These are phyloP conservation scores for Casuarina glauca DNA, from an alignment of 306 rosid species.

Conservation along the genomic window DNA sequence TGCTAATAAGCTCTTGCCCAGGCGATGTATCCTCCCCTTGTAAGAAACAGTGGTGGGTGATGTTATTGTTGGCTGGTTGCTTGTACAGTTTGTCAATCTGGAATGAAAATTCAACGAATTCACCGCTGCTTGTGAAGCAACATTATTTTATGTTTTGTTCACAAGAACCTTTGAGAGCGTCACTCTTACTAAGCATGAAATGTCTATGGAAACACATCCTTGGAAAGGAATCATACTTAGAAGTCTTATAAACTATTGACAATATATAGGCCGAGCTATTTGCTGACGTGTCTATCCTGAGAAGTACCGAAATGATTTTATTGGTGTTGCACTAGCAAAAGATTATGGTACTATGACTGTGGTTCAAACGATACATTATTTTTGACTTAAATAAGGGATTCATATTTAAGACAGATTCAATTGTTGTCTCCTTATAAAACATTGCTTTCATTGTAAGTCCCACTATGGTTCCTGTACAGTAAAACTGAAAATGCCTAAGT, in stretches of 20 bases:
- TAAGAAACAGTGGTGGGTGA: neutral
- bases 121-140: neutral
- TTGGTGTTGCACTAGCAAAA: neutral
- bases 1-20: neutral
- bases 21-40: neutral
- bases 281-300: neutral
- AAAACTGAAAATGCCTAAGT: neutral
- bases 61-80: neutral
- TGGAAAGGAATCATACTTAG: neutral
- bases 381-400: neutral
- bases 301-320: neutral
- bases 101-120: neutral
- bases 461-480: neutral
- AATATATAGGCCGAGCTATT: neutral
- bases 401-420: neutral
- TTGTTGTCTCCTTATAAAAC: neutral
- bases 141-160: neutral
- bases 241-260: neutral
- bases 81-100: neutral
- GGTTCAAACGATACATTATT: neutral
- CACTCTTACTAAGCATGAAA: neutral
- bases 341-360: neutral
- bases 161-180: neutral
- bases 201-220: neutral
- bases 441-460: neutral